Conservation (phyloP, 768 basidiomycete genomes). For the Galerina sulciceps region DNA sequence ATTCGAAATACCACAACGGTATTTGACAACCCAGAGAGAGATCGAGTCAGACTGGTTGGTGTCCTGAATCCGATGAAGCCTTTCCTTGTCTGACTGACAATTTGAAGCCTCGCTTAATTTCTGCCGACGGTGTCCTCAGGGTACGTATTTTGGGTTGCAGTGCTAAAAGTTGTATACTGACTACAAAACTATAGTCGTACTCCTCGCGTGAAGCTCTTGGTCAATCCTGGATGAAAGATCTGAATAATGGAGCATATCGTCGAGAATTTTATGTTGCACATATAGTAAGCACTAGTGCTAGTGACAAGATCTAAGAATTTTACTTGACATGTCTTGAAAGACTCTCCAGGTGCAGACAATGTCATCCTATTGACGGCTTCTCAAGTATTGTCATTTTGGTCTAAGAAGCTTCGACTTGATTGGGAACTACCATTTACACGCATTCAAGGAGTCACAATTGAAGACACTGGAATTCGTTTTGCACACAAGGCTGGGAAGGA, state of each 20-base stretch:
- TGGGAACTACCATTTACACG: conserved; percentile 93
- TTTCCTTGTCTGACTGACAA: conserved; percentile 4
- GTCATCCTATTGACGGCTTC: conserved; percentile 80
- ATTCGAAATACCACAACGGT: conserved; percentile 99
- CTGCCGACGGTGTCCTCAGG: conserved; percentile 84
- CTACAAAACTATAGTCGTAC: conserved; percentile 64
- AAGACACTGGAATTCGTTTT: conserved; percentile 90
- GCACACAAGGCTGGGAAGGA: conserved; percentile 79
- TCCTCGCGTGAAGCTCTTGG: conserved; percentile 89
- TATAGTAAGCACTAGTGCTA: conserved; percentile 58
- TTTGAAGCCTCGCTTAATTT: conserved; percentile 78
- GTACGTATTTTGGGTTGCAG: conserved; percentile 47
- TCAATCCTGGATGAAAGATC: conserved; percentile 96
- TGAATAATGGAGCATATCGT: conserved; percentile 88
- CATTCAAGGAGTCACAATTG: conserved; percentile 86
- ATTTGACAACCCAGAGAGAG: conserved; percentile 89
- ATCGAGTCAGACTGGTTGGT: conserved; percentile 80
- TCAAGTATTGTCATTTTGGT: conserved; percentile 83
- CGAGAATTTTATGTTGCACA: conserved; percentile 90
- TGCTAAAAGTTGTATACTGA: neutral
- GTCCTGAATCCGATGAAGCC: neutral
- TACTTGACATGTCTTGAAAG: conserved; percentile 35
- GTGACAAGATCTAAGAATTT: neutral
- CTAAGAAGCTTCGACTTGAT: conserved; percentile 79
- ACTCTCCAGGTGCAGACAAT: conserved; percentile 79